phyloP scores from a whole-genome alignment of 352 stramenopile species.

The Globisporangium solare region DNA sequence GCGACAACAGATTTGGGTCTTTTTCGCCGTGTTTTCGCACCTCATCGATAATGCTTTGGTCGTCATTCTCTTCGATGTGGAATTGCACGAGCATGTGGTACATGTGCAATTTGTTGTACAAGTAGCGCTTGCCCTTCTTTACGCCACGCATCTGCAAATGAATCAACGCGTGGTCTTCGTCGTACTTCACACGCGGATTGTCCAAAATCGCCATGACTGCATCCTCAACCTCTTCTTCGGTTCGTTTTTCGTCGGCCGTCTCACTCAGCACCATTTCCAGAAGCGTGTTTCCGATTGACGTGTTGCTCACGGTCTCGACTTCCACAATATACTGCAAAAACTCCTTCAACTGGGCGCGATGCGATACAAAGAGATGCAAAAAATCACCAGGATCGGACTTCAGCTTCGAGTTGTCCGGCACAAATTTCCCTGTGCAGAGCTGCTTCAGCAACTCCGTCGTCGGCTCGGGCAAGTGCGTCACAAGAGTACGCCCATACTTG shows the following conservation, averaged over 20 bases:
- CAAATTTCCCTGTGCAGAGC: constrained; percentile 87
- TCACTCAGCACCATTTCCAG: constrained; percentile 87
- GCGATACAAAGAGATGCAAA: constrained; percentile 90
- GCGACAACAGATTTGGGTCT: constrained; percentile 87
- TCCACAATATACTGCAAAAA: constrained; percentile 89
- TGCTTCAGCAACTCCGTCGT: constrained; percentile 89
- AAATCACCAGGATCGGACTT: constrained; percentile 87
- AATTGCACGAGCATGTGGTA: constrained; percentile 93
- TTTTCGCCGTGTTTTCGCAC: constrained; percentile 88
- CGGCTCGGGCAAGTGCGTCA: constrained; percentile 80
- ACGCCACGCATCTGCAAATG: constrained; percentile 91
- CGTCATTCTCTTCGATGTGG: constrained; percentile 91
- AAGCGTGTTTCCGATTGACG: constrained; percentile 87
- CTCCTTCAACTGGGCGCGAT: constrained; percentile 83
- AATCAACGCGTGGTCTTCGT: constrained; percentile 92
- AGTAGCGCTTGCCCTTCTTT: constrained; percentile 89
- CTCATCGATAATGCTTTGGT: constrained; percentile 85
- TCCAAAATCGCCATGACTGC: constrained; percentile 86
- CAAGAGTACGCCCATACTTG: constrained; percentile 87
- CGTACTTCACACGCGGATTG: constrained; percentile 88
- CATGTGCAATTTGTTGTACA: constrained; percentile 94
- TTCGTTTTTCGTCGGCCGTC: constrained; percentile 35
- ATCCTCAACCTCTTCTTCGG: constrained; percentile 69
- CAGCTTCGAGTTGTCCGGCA: constrained; percentile 36
- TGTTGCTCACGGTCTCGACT: constrained; percentile 84